Base-by-base conservation (phyloP, 2,329 filamentous ascomycete species). In the Exutisphaerella laricina region DNA sequence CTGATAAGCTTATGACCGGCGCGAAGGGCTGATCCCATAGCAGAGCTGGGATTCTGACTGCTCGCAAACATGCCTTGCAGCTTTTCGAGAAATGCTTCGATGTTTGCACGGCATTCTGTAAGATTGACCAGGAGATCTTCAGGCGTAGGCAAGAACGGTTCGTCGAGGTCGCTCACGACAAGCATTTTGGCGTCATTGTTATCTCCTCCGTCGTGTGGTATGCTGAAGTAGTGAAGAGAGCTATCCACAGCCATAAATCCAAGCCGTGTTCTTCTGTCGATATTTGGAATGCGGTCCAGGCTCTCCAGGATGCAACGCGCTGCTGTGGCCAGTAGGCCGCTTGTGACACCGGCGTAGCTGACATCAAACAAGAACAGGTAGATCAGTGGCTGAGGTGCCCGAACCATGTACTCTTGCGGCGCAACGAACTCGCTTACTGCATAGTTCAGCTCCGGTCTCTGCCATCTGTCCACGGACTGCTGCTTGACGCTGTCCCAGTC, bases 371-470 rank as follows among this genome's bases (percentile, higher is more conserved):
- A 73, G 76, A 97, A 97, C 10, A 96, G 77, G 64, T 97, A 97
- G 28, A 96, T 90, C 28, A 97, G 74, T 28, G 92, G 92, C 67
- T 95, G 90, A 32, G 92, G 92, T 43, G 92, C 89, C 48, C 92
- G 85, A 25, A 98, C 92, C 92, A 98, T 98, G 69, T 98, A 98
- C 68, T 98, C 92, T 67, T 98, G 92, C 2, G 92, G 92, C 9
- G 92, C 92, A 54, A 98, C 86, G 62, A 96, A 98, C 62, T 98
- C 92, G 48, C 95, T 89, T 25, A 97, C 88, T n/a, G 88, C 79
- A 63, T 96, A 84, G 70, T 98, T 98, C 48, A 98, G 74, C 64
- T 98, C 92, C 28, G 88, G 78, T 57, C 92, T 78, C 65, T 94
- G 83, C 85, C 92, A 94, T 61, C 92, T 76, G 64, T 98, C 90